Base-by-base conservation (phyloP, 768 basidiomycete genomes). In the Mycena galericulata region DNA sequence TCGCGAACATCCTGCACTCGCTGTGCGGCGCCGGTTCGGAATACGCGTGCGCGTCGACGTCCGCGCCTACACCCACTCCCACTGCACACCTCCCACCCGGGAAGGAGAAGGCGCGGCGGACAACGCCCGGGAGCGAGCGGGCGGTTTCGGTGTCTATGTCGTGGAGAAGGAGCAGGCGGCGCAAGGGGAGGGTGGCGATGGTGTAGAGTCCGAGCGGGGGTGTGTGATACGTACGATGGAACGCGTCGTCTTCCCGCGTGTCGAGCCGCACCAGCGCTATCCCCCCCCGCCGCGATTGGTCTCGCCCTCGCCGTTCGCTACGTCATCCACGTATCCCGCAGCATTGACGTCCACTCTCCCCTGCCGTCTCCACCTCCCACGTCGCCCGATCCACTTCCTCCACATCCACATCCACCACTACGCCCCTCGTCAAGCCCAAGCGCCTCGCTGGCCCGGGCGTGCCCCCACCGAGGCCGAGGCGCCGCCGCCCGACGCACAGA, bases 1-100 rank as follows among this genome's bases (percentile, higher is more conserved):
- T 92, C 80, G 84, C 90, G 0, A 88, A 89, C 27, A 89, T 93
- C 75, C 84, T 93, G 0, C 90, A 92, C 61, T 84, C 90, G 8
- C 84, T 93, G 57, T 82, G n/a, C n/a, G n/a, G n/a, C n/a, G n/a
- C 87, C 9, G 81, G 86, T 11, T 82, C 82, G 7, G 84, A 90
- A 5, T 82, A 81, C 34, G 88, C 91, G 59, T 94, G 92, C 72
- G 90, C 41, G 5, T 40, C 22, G 15, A 8, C 41, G 27, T 41
- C 40, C 7, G 7, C 11, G 18, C 4, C 40, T 17, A 14, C 11
- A n/a, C n/a, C n/a, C 18, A 17, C 14, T 17, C n/a, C n/a, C n/a
- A n/a, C n/a, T n/a, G n/a, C n/a, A n/a, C n/a, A n/a, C n/a, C n/a
- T n/a, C n/a, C n/a, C n/a, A n/a, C n/a, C n/a, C n/a, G n/a, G n/a